Evolutionary conservation across 129 eudicot genomes (phyloP), one percentile per base, ranked within the genome.

Genomic region (Apium graveolens): DNA sequence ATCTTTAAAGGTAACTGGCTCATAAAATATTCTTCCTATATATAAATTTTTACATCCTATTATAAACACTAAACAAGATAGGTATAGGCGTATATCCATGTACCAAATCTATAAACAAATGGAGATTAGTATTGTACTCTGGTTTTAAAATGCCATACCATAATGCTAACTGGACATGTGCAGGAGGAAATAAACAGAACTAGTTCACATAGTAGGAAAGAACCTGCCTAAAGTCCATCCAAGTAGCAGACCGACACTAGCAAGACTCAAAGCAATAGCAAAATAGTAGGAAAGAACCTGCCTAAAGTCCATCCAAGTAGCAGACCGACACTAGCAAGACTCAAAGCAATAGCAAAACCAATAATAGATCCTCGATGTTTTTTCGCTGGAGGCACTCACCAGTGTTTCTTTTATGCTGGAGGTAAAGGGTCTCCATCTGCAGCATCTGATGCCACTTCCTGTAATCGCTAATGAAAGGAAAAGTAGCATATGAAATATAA

Each of bases 181-280:
- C 11, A 78, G 7, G 38, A 41, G 26, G 3, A 24, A 9, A 70
- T 48, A 69, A 49, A 77, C 71, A 74, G 24, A 45, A 51, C 12
- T 21, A 44, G n/a, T 74, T 82, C 77, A 80, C 31, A 73, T 42
- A 74, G 81, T 78, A 66, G 86, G 83, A 69, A 88, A 86, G 53
- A 91, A 65, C 93, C 92, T 88, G 53, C 96, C 92, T 75, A 88
- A 55, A 70, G 88, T 86, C 96, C 90, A 90, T 77, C 96, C 96
- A 79, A 88, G 89, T 29, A 91, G 82, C 74, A 91, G 79, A 75
- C 92, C 91, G 45, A 89, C 96, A 83, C 92, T 86, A 39, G 79
- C 91, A 81, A 86, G 92, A 63, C 87, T 69, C 81, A n/a, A 88
- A 78, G 70, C 92, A n/a, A n/a, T n/a, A n/a, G n/a, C n/a, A n/a